Base-by-base conservation (phyloP, 345 rosid species). In the Eucalyptus cladocalyx region DNA sequence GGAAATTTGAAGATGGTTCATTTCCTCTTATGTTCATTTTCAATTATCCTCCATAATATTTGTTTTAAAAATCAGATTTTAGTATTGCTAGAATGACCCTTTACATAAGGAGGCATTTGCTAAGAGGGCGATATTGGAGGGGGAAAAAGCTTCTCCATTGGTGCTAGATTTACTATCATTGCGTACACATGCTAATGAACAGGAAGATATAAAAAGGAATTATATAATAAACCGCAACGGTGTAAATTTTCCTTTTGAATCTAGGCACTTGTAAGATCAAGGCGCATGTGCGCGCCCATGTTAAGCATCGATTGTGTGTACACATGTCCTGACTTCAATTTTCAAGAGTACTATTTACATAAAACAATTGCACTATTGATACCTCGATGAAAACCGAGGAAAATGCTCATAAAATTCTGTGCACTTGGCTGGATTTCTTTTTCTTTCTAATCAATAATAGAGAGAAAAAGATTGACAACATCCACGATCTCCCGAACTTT, bases 141-240 rank as follows among this genome's bases (percentile, higher is more conserved):
- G 23, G 24, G 24, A 1, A 17, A 69, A 69, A 69, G 24, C 42
- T 69, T 69, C 80, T 3, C 40, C 11, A 18, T 34, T 19, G 81
- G 45, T 19, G 28, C 10, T 10, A 72, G 26, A 37, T 67, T 67
- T 37, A 37, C 26, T 37, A 32, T 72, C 19, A 10, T 37, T 9
- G 45, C 0, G 26, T 34, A 37, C 11, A 17, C 45, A 19, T 37
- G 45, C 45, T 37, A 10, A 72, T 37, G 45, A 37, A 0, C 11
- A 19, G 0, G 26, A 72, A 72, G 40, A 34, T 10, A 18, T 5
- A 3, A 72, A 37, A 72, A 5, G 26, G 45, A 76, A 7, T 76
- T 21, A 76, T 37, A 11, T 40, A 37, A 76, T 42, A 37, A 21
- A 76, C 28, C 28, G 5, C 83, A 37, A 37, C 47, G 45, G 8